Conservation (phyloP, 2,329 filamentous ascomycete species). For the Alternaria tenuissima region DNA sequence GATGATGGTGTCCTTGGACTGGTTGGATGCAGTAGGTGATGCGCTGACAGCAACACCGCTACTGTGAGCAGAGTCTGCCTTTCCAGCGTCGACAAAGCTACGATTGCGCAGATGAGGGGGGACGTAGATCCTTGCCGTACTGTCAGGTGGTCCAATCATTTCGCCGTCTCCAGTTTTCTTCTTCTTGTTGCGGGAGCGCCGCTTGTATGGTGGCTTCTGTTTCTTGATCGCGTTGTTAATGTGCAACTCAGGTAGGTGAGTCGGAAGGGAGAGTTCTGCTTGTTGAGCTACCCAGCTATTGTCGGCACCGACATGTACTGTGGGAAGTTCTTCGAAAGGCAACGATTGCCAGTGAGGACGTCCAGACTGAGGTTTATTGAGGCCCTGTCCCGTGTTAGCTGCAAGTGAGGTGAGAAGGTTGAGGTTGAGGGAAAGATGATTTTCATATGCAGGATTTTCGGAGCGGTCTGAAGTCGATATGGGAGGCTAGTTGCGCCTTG, state of each 20-base stretch:
- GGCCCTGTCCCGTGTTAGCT: constrained; percentile 20
- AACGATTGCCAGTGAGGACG: constrained; percentile 12
- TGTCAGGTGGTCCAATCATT: constrained; percentile 13
- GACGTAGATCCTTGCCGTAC: constrained; percentile 22
- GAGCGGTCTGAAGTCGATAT: constrained; percentile 1
- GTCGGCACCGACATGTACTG: neutral
- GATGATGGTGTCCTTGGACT: constrained; percentile 9
- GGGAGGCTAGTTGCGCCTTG: constrained; percentile 3
- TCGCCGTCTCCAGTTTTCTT: constrained; percentile 1
- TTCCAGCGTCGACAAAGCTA: constrained; percentile 1
- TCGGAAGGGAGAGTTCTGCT: constrained; percentile 1
- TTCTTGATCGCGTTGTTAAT: neutral
- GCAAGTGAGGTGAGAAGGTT: neutral
- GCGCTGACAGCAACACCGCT: neutral
- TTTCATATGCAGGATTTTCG: neutral
- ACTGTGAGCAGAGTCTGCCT: constrained; percentile 11
- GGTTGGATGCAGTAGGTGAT: constrained; percentile 12
- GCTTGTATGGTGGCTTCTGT: neutral
- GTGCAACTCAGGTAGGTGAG: neutral
- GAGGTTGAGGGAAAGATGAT: neutral
- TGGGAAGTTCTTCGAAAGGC: neutral
- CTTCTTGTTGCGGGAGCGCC: constrained; percentile 2
- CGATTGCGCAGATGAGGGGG: constrained; percentile 38
- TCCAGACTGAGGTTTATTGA: constrained; percentile 3
- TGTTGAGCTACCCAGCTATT: constrained; percentile 11